Base-by-base conservation (phyloP, 768 basidiomycete species). In the Phlegmacium glaucopus region DNA sequence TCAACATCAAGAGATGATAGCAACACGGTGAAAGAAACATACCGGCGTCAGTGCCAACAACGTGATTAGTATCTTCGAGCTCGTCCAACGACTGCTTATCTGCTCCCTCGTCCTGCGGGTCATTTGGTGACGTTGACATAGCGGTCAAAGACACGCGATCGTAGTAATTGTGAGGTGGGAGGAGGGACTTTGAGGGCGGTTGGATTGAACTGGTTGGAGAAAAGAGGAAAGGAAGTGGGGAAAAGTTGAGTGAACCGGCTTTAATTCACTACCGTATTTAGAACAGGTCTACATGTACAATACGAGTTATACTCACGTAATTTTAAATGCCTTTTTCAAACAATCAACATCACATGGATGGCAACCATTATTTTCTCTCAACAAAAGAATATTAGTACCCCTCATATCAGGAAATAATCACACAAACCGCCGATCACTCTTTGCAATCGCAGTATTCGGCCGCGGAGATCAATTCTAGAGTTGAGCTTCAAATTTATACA, bases 251-350 rank as follows among this genome's bases (percentile, higher is more conserved):
- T 71, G 68, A 71, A 70, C 78, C 78, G 78, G 80, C 82, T 87
- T 88, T 87, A 85, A 78, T 74, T 74, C 71, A 74, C 76, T 78
- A 72, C 82, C 82, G 79, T 76, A 82, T 82, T 72, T 82, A 82
- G 82, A 76, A 76, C 74, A 68, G 69, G 63, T 69, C 62, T 69
- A 72, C 72, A 69, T 76, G 75, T 80, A n/a, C n/a, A n/a, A n/a
- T 80, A 81, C 72, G 75, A 76, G 72, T 72, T 27, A 30, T 62
- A 65, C 71, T 78, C 80, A 84, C 82, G 82, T 85, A 83, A 79
- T 70, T 54, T 22, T 57, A 57, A 52, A 63, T 54, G 55, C 40
- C 59, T 57, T 58, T n/a, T 59, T 53, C 64, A 59, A 54, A 52
- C 22, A 22, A 22, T 22, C 22, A 22, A 22, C 22, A 22, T 28